Base-by-base conservation (phyloP, 2,329 filamentous ascomycete genomes). In the Xylariomycetidae sp. region DNA sequence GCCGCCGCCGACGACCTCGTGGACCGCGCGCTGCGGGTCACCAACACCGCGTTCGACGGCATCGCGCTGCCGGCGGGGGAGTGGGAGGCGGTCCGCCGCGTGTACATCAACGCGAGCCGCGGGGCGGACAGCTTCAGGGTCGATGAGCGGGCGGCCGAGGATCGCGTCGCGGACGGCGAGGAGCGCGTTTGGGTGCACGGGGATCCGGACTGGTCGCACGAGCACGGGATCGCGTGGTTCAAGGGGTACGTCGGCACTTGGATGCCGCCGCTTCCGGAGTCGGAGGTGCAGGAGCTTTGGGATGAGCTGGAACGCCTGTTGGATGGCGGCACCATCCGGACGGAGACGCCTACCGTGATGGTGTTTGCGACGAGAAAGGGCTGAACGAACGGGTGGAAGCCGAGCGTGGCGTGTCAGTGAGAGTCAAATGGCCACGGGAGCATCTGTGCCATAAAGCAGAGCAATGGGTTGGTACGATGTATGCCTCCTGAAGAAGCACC, bases 41-140 rank as follows among this genome's bases (percentile, higher is more conserved):
- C 2, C 9, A 45, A 40, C 19, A 37, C 29, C 10, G 46, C 22
- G 2, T 32, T 36, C 3, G 43, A 46, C n/a, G 22, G 17, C 6
- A n/a, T 49, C n/a, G 43, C 15, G 10, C 34, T 48, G 5, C 43
- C 41, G 2, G 28, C 30, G 12, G 32, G 34, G 19, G 9, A 36
- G 5, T 49, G 46, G 44, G 29, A 37, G 16, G 13, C 2, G 2
- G 31, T 44, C 6, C 39, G 41, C 35, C 33, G 44, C 15, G 27
- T 48, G 4, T 49, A 48, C 10, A 42, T 48, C 25, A 49, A 49
- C 16, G 6, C 39, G 12, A 30, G 23, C 10, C 28, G 30, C 12
- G 16, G 19, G 8, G 6, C 25, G 8, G 31, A 35, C 2, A 6
- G 25, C 5, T 47, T 45, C 10, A 23, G 8, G 9, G 7, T 42